phyloP scores from a whole-genome alignment of 257 asterid genomes.

The Pogostemon cablin region DNA sequence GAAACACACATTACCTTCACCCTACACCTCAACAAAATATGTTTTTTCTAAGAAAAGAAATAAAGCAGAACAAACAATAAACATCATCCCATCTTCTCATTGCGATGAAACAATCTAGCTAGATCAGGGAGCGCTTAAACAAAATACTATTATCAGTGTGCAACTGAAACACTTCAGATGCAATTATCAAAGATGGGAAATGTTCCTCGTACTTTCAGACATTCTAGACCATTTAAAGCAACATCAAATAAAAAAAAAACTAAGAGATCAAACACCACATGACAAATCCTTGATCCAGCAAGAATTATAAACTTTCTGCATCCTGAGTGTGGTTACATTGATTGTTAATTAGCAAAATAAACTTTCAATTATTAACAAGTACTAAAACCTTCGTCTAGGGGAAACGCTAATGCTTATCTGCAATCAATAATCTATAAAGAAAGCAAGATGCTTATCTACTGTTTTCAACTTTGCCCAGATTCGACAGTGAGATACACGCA shows the following conservation, averaged over 20 bases:
- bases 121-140: constrained; percentile 23
- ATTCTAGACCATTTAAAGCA: constrained; percentile 22
- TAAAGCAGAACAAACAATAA: not conserved
- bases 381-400: not conserved
- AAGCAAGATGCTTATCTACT: not conserved
- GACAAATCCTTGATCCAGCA: constrained; percentile 13
- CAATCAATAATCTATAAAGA: constrained; percentile 11
- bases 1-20: not conserved
- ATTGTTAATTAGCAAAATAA: not conserved
- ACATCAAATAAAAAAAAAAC: not conserved
- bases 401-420: not conserved
- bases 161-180: constrained; percentile 14
- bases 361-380: not conserved
- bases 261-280: constrained; percentile 12
- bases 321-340: no score
- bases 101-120: not conserved
- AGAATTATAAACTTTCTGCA: not conserved
- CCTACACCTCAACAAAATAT: not conserved
- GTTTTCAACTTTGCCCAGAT: constrained; percentile 1
- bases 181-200: not conserved
- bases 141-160: not conserved
- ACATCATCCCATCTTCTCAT: not conserved
- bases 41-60: not conserved
- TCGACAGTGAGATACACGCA: not conserved
- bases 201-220: not conserved